A percentile compares a stretch with the other conserved stretches of the same genome.
These are phyloP conservation scores for Francoa sonchifolia DNA, from an alignment of 441 rosid genomes.

Conservation along the genomic window DNA sequence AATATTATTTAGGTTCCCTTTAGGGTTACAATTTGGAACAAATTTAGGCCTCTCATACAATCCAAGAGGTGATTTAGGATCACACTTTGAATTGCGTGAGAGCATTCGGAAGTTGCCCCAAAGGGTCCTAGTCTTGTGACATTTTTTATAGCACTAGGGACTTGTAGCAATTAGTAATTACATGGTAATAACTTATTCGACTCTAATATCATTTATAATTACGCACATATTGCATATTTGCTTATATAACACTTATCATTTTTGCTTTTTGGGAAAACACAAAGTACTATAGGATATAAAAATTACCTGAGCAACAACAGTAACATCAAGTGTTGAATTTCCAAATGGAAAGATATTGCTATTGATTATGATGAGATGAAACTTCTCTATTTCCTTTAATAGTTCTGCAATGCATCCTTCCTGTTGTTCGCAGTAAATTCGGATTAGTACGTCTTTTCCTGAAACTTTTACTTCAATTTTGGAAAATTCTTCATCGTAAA, in stretches of 20 bases:
- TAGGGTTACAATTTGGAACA: too few species aligned
- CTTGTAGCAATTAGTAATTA: too few species aligned
- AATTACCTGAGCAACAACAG: conserved; percentile 54
- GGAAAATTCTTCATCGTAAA: conserved; percentile 20
- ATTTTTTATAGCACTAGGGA: too few species aligned
- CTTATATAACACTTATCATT: not conserved
- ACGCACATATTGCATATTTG: not conserved
- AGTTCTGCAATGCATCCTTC: conserved; percentile 30
- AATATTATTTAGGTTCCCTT: too few species aligned
- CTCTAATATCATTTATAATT: too few species aligned
- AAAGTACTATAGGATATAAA: not conserved
- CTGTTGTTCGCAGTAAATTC: conserved; percentile 46
- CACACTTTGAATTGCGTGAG: too few species aligned
- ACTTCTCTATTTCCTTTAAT: conserved; percentile 34
- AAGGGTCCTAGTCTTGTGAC: too few species aligned
- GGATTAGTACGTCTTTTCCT: conserved; percentile 35
- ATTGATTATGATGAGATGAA: conserved; percentile 31
- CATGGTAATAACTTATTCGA: too few species aligned
- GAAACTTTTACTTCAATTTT: conserved; percentile 53
- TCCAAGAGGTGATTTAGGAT: too few species aligned
- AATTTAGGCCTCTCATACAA: too few species aligned
- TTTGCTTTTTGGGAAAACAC: not conserved
- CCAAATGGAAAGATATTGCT: conserved; percentile 49
- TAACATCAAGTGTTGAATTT: conserved; percentile 36
- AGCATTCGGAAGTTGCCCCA: too few species aligned